A percentile compares a stretch with the other conserved stretches of the same genome.
Conservation (phyloP, 768 basidiomycete genomes). For the Kwoniella dendrophila region DNA sequence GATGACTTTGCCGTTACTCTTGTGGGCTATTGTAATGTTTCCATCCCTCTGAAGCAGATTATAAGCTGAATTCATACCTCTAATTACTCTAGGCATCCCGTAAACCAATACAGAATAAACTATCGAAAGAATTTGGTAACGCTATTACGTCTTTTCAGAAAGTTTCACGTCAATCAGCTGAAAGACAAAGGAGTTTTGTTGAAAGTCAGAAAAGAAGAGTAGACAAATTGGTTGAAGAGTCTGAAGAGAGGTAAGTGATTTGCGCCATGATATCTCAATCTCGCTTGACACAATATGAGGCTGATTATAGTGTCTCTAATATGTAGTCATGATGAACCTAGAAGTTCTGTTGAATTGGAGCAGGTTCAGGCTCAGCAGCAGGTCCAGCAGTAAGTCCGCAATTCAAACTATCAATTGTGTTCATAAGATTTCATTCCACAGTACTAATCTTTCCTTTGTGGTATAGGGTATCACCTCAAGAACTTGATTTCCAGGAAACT, state of each 20-base stretch:
- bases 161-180: conserved; percentile 85
- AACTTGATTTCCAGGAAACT: conserved; percentile 93
- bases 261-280: not conserved
- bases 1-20: too few relatives aligned
- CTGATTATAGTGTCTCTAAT: not conserved
- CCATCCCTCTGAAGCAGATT: too few relatives aligned
- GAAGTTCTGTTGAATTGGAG: conserved; percentile 51
- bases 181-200: conserved; percentile 84
- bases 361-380: conserved; percentile 52
- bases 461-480: conserved; percentile 57
- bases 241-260: conserved; percentile 25
- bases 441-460: not conserved
- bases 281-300: not conserved
- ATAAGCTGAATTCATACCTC: too few relatives aligned
- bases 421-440: conserved; percentile 6
- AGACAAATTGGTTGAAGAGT: conserved; percentile 65
- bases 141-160: conserved; percentile 89
- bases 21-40: not conserved
- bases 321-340: conserved; percentile 30
- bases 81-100: conserved; percentile 31
- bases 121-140: conserved; percentile 86
- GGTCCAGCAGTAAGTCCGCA: conserved; percentile 38
- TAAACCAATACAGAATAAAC: conserved; percentile 73
- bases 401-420: not conserved
- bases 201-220: conserved; percentile 81